Evolutionary conservation across 2,329 filamentous ascomycete species (phyloP), one percentile per base, ranked within the genome.

Genomic region (Neofusicoccum laricinum): DNA sequence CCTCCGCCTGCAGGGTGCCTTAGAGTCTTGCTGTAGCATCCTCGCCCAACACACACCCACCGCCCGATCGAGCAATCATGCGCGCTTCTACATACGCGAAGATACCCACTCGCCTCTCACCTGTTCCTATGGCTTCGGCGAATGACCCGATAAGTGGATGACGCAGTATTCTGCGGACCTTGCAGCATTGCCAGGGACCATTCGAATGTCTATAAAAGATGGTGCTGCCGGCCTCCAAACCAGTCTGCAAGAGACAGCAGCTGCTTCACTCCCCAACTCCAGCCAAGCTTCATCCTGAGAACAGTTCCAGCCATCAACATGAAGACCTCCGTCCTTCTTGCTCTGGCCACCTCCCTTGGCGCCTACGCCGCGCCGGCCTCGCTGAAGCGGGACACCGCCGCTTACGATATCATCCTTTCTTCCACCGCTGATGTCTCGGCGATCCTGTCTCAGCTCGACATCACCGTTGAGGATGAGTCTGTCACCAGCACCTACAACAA

Each of bases 401-500:
- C 43, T 10, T 64, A 64, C 51, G 62, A 64, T 14, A 25, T 64
- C 43, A 64, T 64, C 11, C 40, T 64, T 17, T 48, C 40, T 3
- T 50, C 51, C 30, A 38, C 40, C 25, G 62, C 62, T 8, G 62
- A 64, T 41, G 51, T 64, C 5, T 19, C 51, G 5, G 30, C 62
- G 17, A 43, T 64, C 15, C 49, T 64, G 41, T 36, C 40, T 11
- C 30, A 57, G 25, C 50, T 64, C 34, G 62, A 57, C 51, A 38
- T 64, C 2, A 38, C 50, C 4, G 43, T 53, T n/a, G 62, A 64
- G 10, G 51, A 58, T 8, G 62, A 58, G 17, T 36, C 40, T n/a
- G 34, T 64, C 43, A 30, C 30, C 32, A 57, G 43, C 51, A 64
- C 62, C 19, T 64, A 64, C 62, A 64, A 55, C 43, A 64, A 64